Percentiles rank a stretch among this genome's conserved stretches.
These are phyloP conservation scores for Pyronema omphalodes DNA, from an alignment of 495 filamentous ascomycete genomes.

Conservation along the genomic window DNA sequence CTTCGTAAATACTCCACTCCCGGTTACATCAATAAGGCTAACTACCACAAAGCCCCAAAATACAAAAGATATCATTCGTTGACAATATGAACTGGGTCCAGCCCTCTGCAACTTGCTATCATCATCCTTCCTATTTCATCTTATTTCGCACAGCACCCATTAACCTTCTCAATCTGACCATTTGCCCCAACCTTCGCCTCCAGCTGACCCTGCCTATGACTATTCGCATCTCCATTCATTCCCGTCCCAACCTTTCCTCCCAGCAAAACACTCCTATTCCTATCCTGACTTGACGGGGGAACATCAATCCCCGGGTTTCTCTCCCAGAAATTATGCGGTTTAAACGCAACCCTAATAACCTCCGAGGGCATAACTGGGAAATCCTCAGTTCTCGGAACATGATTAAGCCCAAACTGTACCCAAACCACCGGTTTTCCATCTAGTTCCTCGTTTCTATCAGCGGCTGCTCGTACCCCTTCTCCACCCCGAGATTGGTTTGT, in stretches of 20 bases:
- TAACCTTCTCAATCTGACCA: too few species aligned
- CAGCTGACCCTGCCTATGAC: too few species aligned
- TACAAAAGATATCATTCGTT: too few species aligned
- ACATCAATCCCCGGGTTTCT: conserved; percentile 64
- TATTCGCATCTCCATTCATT: too few species aligned
- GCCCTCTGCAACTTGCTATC: too few species aligned
- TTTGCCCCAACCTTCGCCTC: too few species aligned
- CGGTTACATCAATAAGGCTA: too few species aligned
- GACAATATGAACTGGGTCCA: too few species aligned
- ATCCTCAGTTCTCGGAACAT: conserved; percentile 41
- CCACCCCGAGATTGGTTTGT: conserved; percentile 67
- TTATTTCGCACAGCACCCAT: too few species aligned
- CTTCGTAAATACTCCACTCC: too few species aligned
- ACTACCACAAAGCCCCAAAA: too few species aligned
- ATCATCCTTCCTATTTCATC: too few species aligned
- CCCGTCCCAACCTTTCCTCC: neutral
- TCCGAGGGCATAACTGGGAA: conserved; percentile 54
- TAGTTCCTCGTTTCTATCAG: conserved; percentile 32
- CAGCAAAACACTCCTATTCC: conserved; percentile 13
- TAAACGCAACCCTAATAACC: conserved; percentile 41
- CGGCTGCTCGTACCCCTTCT: conserved; percentile 37
- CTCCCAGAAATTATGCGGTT: conserved; percentile 59
- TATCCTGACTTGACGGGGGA: conserved; percentile 25
- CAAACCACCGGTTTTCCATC: conserved; percentile 41
- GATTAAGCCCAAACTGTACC: conserved; percentile 45